Conservation (phyloP, 495 filamentous ascomycete genomes). For the Chaetomium fimeti region DNA sequence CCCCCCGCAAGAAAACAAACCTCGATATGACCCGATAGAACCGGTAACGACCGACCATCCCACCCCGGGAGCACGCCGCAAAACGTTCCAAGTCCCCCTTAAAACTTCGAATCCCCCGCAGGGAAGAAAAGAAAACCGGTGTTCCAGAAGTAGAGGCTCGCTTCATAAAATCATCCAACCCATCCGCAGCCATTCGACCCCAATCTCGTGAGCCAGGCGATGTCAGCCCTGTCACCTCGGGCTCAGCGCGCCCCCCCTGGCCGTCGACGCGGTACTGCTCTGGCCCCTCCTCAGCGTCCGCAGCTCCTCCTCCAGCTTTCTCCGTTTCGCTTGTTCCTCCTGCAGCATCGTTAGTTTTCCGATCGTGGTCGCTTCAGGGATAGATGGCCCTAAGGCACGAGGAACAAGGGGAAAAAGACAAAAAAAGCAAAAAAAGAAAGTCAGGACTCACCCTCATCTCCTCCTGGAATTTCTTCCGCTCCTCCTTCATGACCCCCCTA, state of each 20-base stretch:
- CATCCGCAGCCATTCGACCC: background rate
- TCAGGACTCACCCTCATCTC: constrained; percentile 46
- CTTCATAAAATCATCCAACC: constrained; percentile 3
- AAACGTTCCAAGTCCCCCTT: background rate
- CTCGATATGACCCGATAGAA: background rate
- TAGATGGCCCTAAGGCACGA: background rate
- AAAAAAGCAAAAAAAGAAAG: background rate
- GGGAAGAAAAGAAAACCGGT: background rate
- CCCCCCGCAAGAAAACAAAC: background rate
- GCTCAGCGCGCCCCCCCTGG: constrained; percentile 2
- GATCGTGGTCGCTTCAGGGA: too few relatives aligned
- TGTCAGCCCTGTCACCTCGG: constrained; percentile 9
- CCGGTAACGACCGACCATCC: too few relatives aligned
- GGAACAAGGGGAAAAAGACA: background rate
- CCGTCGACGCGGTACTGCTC: constrained; percentile 1
- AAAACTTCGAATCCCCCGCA: background rate
- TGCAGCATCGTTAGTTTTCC: constrained; percentile 29
- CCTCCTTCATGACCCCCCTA: constrained; percentile 47
- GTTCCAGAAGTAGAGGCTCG: background rate
- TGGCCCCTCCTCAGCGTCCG: constrained; percentile 36
- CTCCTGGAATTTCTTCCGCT: constrained; percentile 53
- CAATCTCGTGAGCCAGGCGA: background rate
- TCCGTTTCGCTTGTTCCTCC: constrained; percentile 49
- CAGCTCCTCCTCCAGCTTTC: constrained; percentile 50
- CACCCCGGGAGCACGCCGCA: background rate